phyloP scores from a whole-genome alignment of 2,329 filamentous ascomycete species.

The Botrytis paeoniae region DNA sequence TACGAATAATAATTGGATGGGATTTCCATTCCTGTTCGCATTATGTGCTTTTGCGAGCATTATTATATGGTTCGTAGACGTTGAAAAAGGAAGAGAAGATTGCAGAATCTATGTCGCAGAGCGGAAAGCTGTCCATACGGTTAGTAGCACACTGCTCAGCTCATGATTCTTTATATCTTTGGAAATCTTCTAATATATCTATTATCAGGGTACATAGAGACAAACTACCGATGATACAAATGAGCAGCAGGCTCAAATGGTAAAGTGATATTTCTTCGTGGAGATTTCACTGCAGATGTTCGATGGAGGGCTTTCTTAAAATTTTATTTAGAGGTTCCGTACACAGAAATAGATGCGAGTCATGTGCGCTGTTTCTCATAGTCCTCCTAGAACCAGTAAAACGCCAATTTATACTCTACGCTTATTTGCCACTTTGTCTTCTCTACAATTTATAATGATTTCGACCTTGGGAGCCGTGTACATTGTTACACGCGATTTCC shows the following conservation, averaged over 20 bases:
- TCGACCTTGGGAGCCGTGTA: not conserved
- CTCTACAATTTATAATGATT: not conserved
- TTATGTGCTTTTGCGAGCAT: constrained; percentile 41
- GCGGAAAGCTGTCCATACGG: constrained; percentile 33
- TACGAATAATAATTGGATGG: constrained; percentile 44
- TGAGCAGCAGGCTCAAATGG: not conserved
- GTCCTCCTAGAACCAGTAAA: not conserved
- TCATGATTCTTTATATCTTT: not conserved
- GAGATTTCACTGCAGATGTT: not conserved
- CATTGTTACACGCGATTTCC: not conserved
- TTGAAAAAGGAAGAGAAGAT: constrained; percentile 43
- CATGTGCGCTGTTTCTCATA: not conserved
- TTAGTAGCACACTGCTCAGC: not conserved
- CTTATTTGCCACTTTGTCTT: not conserved
- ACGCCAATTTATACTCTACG: not conserved
- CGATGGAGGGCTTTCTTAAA: not conserved
- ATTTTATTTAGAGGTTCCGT: not conserved
- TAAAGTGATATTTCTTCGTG: not conserved
- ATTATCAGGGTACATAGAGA: not conserved
- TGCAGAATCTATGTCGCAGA: constrained; percentile 40
- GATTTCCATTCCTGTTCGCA: constrained; percentile 44
- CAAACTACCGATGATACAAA: not conserved
- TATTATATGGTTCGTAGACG: constrained; percentile 41
- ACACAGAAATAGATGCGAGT: not conserved
- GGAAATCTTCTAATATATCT: not conserved